These are phyloP conservation scores for Pleurotus citrinopileatus DNA, from an alignment of 768 basidiomycete species.

Conservation along the genomic window DNA sequence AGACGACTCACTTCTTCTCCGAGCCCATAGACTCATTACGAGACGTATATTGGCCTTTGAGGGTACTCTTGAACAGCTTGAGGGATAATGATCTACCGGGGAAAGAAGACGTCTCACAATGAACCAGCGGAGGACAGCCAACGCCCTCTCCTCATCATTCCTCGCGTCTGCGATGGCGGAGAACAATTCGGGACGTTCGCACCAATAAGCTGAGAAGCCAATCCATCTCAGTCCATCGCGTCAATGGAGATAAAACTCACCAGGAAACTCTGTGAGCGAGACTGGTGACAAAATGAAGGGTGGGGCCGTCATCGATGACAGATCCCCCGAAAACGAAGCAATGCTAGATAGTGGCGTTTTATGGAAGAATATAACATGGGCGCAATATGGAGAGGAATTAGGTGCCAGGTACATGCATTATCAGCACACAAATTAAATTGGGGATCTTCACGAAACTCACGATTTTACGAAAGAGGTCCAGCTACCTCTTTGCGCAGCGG, in stretches of 20 bases:
- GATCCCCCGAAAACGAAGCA: constrained; percentile 84
- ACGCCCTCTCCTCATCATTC: constrained; percentile 68
- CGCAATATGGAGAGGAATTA: no score
- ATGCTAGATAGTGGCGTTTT: constrained; percentile 43
- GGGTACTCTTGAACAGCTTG: constrained; percentile 56
- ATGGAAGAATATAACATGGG: not conserved
- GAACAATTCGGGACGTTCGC: constrained; percentile 89
- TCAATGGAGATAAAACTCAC: constrained; percentile 35
- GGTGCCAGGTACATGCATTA: not conserved
- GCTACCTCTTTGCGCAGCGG: constrained; percentile 77
- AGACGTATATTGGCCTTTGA: constrained; percentile 94
- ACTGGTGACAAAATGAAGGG: constrained; percentile 91
- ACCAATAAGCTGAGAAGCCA: constrained; percentile 79
- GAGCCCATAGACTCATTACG: constrained; percentile 94
- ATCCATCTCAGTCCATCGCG: not conserved
- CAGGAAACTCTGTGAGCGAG: constrained; percentile 90
- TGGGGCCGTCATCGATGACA: constrained; percentile 80
- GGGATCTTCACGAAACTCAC: constrained; percentile 39
- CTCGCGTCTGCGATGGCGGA: constrained; percentile 79
- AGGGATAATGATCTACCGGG: not conserved
- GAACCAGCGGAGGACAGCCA: constrained; percentile 93
- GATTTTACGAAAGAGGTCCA: constrained; percentile 93
- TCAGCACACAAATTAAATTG: not conserved
- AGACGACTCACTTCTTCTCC: constrained; percentile 83
- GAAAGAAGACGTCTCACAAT: constrained; percentile 53